Evolutionary conservation across 2,329 filamentous ascomycete species (phyloP).

Genomic region (Cladosporium sp.): DNA sequence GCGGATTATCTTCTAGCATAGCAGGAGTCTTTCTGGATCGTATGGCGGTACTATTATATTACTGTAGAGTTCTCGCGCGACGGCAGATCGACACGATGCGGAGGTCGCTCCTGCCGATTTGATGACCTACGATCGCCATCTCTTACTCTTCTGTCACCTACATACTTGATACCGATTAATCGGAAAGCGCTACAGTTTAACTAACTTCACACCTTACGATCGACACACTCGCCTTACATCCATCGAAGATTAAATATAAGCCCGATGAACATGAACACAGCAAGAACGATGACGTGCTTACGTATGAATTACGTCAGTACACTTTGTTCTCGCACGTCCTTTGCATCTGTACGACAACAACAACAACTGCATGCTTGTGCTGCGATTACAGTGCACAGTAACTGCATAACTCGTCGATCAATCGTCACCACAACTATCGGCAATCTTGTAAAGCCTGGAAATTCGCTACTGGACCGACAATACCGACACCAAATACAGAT

Average conservation of each 20-base stretch:
- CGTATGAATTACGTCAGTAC: neutral
- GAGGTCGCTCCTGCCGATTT: neutral
- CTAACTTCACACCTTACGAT: too few relatives aligned
- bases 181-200: too few relatives aligned
- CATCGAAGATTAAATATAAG: too few relatives aligned
- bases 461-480: too few relatives aligned
- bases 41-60: too few relatives aligned
- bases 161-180: too few relatives aligned
- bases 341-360: neutral
- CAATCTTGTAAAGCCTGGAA: too few relatives aligned
- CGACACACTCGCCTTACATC: too few relatives aligned
- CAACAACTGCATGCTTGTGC: too few relatives aligned
- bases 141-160: too few relatives aligned
- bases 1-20: too few relatives aligned
- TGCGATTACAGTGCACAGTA: neutral
- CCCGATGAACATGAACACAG: neutral
- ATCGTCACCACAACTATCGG: neutral
- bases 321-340: neutral
- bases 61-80: neutral
- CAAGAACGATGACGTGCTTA: neutral
- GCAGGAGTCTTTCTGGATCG: too few relatives aligned
- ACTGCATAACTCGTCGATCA: neutral
- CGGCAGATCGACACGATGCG: neutral
- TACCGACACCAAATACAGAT: neutral
- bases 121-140: neutral